Percentiles rank a stretch among this genome's conserved stretches.
These are phyloP conservation scores for Irpex sp. DNA, from an alignment of 1,284 basidiomycete genomes.

Conservation along the genomic window DNA sequence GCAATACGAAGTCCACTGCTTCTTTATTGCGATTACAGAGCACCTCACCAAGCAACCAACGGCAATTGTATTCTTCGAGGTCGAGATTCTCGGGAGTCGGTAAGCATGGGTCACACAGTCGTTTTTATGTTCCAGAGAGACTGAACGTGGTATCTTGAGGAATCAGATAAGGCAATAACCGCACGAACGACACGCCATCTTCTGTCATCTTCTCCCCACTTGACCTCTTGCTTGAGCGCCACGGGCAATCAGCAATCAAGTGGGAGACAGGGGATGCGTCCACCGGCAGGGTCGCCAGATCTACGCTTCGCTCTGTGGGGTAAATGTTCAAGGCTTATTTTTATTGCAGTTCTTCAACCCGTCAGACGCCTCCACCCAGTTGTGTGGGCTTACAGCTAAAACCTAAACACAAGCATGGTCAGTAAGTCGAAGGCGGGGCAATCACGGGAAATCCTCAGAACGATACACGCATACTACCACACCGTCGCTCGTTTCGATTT, in stretches of 20 bases:
- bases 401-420: not conserved
- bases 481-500: not conserved
- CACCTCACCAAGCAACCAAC: not conserved
- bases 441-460: not conserved
- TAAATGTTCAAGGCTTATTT: not conserved
- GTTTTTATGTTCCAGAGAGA: not conserved
- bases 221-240: not conserved
- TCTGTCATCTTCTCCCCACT: not conserved
- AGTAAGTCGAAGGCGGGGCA: not conserved
- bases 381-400: not conserved
- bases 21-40: not conserved
- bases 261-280: not conserved
- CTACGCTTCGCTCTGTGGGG: not conserved
- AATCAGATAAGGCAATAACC: constrained; percentile 1
- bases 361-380: not conserved
- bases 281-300: not conserved
- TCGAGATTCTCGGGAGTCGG: not conserved
- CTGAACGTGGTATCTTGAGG: not conserved
- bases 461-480: too few species aligned
- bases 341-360: not conserved
- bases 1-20: not conserved
- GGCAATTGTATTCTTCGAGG: not conserved
- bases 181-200: not conserved
- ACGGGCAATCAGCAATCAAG: not conserved
- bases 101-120: not conserved